Base-by-base conservation (phyloP, 208 protist genomes). In the Leishmania guyanensis region DNA sequence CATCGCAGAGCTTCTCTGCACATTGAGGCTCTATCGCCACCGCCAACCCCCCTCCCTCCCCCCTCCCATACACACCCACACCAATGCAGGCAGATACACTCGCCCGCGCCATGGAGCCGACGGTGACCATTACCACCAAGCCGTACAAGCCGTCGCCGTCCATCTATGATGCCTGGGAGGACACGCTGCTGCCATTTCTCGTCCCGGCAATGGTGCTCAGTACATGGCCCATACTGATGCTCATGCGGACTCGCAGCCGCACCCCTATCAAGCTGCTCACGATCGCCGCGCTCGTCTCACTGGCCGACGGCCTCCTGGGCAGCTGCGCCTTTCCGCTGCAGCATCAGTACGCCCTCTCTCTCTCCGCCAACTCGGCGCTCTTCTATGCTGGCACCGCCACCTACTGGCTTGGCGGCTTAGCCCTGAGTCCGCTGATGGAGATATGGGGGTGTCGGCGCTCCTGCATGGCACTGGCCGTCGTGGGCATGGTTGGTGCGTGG, bases 271-370 rank as follows among this genome's bases (percentile, higher is more conserved):
- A 75, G 73, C 71, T 83, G 51, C 75, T 83, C 22, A 22, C 46
- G 9, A 58, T 83, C 54, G 51, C 77, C 6, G 80, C 54, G n/a
- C 72, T 83, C 5, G 46, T 53, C 20, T 74, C 74, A 16, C 66
- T 83, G 51, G 80, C 74, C 4, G 80, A 83, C 56, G 74, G 80
- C 51, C 66, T 83, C 10, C 80, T 79, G 14, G 80, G 80, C 80
- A 79, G 80, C 73, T 66, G 65, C 22, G 74, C 80, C 17, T 83
- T 77, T 50, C 53, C 80, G 16, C 80, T 83, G 16, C 36, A 58
- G 12, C 80, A 83, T 50, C 80, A 83, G 29, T 79, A 83, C 74
- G 80, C 80, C 64, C 75, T 79, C 75, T 79, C 65, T 3, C 64
- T 68, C 29, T 6, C 80, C 14, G 51, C 60, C 46, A 83, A 83